A percentile compares a stretch with the other conserved stretches of the same genome.
Conservation (phyloP, 2,329 filamentous ascomycete species). For the Niveomyces coronatus region DNA sequence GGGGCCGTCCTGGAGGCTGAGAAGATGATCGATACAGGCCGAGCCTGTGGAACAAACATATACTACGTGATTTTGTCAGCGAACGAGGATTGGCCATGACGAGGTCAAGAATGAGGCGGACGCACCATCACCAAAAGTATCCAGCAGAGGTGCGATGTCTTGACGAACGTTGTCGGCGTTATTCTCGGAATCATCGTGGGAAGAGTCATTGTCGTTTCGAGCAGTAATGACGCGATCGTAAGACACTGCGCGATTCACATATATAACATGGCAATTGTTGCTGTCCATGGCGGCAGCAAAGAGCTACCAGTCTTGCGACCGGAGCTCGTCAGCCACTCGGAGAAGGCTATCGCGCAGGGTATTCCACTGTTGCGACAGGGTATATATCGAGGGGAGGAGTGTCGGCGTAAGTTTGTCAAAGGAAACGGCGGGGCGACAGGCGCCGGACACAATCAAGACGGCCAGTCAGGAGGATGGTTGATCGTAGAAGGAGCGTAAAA, state of each 20-base stretch:
- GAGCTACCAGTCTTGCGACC: constrained; percentile 52
- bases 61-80: constrained; percentile 27
- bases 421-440: too few relatives aligned
- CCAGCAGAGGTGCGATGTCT: constrained; percentile 39
- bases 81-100: constrained; percentile 14
- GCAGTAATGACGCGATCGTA: constrained; percentile 33
- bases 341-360: too few relatives aligned
- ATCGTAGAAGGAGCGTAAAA: too few relatives aligned
- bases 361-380: too few relatives aligned
- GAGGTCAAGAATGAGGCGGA: constrained; percentile 12
- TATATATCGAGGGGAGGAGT: too few relatives aligned
- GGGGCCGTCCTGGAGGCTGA: constrained; percentile 41
- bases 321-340: constrained; percentile 43
- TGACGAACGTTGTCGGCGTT: constrained; percentile 31
- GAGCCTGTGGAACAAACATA: constrained; percentile 43
- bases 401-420: too few relatives aligned
- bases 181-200: constrained; percentile 12
- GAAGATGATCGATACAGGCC: constrained; percentile 42
- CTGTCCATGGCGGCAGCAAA: constrained; percentile 46
- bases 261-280: constrained; percentile 48
- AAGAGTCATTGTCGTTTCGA: constrained; percentile 12
- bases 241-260: constrained; percentile 44
- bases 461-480: too few relatives aligned
- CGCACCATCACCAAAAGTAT: constrained; percentile 45
- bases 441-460: too few relatives aligned